Base-by-base conservation (phyloP, 163 green algal species). In the Coccomyxa subellipsoidea region DNA sequence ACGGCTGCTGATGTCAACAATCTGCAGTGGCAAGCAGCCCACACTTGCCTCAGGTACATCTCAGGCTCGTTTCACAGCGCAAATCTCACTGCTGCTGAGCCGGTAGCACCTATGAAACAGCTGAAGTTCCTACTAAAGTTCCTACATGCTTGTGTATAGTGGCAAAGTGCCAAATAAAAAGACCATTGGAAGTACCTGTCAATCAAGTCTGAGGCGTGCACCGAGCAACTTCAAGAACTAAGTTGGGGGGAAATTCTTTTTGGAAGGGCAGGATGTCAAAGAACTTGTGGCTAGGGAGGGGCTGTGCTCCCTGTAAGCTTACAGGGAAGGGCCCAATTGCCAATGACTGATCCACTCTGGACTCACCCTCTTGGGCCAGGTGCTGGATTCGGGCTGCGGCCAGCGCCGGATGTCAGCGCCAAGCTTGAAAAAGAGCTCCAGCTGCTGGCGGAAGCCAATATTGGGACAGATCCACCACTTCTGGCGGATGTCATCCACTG, bases 401-500 rank as follows among this genome's bases (percentile, higher is more conserved):
- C 66, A 73, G 66, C 66, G 66, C 8, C 29, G 10, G 66, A 73
- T 73, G 8, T 73, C 66, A 4, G 29, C 66, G 27, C 66, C 66
- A 18, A 73, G 66, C 29, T 73, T 34, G 29, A 35, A 8, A 23
- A 73, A 73, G 8, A 73, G 66, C 66, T 73, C 29, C 1, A 73
- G 66, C 66, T 73, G 66, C 66, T 73, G 29, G 21, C n/a, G 31
- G 66, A 73, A 73, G 66, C 66, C 66, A 8, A 73, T 34, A 23
- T 73, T 73, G 66, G 66, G 66, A 23, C 66, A 73, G 66, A 73
- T 73, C 66, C 66, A 73, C 29, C n/a, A 34, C 29, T 32, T 73
- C n/a, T 73, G 29, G n/a, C 66, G n/a, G 29, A 73, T 32, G 1
- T 73, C 66, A 18, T 34, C n/a, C 21, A 73, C 32, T 0, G 66